Base-by-base conservation (phyloP, 805 yeast species). In the Myxozyma geophila region DNA sequence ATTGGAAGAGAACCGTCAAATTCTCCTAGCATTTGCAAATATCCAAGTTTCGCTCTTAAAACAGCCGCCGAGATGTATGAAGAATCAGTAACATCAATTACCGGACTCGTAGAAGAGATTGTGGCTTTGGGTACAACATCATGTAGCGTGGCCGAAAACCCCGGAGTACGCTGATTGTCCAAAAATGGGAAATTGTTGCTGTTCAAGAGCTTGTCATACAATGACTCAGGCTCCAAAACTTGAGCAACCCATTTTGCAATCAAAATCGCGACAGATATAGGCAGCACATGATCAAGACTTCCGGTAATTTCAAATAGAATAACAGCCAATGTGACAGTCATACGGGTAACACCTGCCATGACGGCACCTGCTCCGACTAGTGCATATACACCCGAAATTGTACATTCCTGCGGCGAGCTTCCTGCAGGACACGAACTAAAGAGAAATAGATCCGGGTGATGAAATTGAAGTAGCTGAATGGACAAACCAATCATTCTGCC, bases 191-290 rank as follows among this genome's bases (percentile, higher is more conserved):
- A 83, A 60, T 82, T 81, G 68, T 82, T 83, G 58, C 76, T 75
- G 50, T 75, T 73, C 48, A 84, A 78, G 43, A 83, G 67, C 15
- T 79, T 73, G 65, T 83, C 87, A 66, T 84, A 84, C 3, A 85
- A 69, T 3, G 86, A 82, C 62, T 75, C 73, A 19, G 81, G 82
- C 65, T 84, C 87, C 40, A 84, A 74, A 5, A 82, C 74, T 51
- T 79, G 77, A 2, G 86, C 87, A 9, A 82, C 77, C 85, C 86
- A 82, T 68, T 83, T 83, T 1, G 86, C 80, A n/a, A 82, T 82
- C 8, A 86, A 80, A 54, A 84, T 83, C 1, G 86, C 78, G 8
- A 84, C 80, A 0, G 87, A 79, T 58, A 84, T 82, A 0, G 87
- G 87, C 23, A 84, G 71, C 10, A 84, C 87, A 70, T 83, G 83